phyloP scores from a whole-genome alignment of 192 early-diverging fungal species.

The Gryganskiella cystojenkinii region DNA sequence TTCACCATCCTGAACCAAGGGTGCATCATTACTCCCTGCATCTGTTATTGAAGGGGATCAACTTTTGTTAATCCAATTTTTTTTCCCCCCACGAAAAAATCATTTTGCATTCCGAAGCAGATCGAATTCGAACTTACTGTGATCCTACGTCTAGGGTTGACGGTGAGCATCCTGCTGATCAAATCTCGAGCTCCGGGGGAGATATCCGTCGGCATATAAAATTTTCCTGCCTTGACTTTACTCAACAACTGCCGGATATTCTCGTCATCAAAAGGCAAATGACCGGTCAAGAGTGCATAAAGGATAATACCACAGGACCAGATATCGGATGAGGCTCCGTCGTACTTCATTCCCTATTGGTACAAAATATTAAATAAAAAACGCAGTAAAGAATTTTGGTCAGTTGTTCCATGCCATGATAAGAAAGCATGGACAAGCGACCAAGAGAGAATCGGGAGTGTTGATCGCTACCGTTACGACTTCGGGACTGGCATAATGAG shows the following conservation, averaged over 20 bases:
- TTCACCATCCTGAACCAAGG: constrained; percentile 59
- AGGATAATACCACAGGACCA: constrained; percentile 88
- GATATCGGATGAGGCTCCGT: constrained; percentile 76
- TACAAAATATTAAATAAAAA: too few relatives aligned
- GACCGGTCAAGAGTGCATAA: constrained; percentile 78
- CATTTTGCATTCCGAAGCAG: too few relatives aligned
- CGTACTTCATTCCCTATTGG: constrained; percentile 70
- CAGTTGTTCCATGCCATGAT: not conserved
- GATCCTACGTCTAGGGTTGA: constrained; percentile 56
- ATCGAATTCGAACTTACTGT: too few relatives aligned
- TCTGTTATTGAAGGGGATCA: constrained; percentile 24
- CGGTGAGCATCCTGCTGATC: constrained; percentile 58
- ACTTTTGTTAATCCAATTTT: not conserved
- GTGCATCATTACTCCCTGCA: constrained; percentile 61
- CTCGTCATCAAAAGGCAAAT: constrained; percentile 75
- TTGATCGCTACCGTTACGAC: constrained; percentile 50
- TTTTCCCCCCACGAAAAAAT: not conserved
- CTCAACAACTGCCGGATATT: constrained; percentile 44
- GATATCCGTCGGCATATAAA: constrained; percentile 62
- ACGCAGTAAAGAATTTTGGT: not conserved
- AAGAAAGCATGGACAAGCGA: not conserved
- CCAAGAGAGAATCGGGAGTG: not conserved
- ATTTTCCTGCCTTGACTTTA: constrained; percentile 60
- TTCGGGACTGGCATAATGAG: constrained; percentile 83
- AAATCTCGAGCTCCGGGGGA: constrained; percentile 57